phyloP scores from a whole-genome alignment of 371 early-diverging fungal species.

The Dipsacomyces acuminosporus region DNA sequence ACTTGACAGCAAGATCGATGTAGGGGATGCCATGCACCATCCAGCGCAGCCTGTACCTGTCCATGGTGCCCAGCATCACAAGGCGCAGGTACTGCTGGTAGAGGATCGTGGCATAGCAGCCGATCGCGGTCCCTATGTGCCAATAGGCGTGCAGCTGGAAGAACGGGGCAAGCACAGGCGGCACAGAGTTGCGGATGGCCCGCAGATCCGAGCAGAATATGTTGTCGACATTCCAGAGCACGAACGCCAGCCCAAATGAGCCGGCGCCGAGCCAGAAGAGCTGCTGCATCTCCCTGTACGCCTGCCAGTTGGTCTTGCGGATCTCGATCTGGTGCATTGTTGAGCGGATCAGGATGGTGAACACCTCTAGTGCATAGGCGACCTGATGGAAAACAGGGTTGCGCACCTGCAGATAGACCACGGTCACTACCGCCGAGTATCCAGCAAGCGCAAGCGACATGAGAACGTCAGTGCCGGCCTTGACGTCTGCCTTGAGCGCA shows the following conservation, averaged over 20 bases:
- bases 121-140: slow-evolving; percentile 66
- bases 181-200: slow-evolving; percentile 49
- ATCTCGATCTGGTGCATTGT: slow-evolving; percentile 46
- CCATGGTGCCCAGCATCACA: slow-evolving; percentile 40
- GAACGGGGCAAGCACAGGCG: slow-evolving; percentile 53
- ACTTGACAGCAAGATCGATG: slow-evolving; percentile 19
- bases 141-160: slow-evolving; percentile 80
- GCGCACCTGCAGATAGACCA: slow-evolving; percentile 59
- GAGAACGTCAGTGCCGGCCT: slow-evolving; percentile 36
- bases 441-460: slow-evolving; percentile 49
- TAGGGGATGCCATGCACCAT: slow-evolving; percentile 35
- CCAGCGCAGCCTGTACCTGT: slow-evolving; percentile 25
- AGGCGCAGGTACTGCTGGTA: slow-evolving; percentile 53
- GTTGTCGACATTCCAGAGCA: slow-evolving; percentile 79
- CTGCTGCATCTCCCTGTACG: slow-evolving; percentile 39
- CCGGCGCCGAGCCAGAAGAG: slow-evolving; percentile 45
- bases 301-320: slow-evolving; percentile 41
- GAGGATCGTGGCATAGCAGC: slow-evolving; percentile 54
- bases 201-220: slow-evolving; percentile 58
- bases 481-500: slow-evolving; percentile 51
- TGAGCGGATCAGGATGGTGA: slow-evolving; percentile 51
- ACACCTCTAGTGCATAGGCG: slow-evolving; percentile 56
- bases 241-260: slow-evolving; percentile 58
- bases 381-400: slow-evolving; percentile 74
- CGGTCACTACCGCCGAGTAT: slow-evolving; percentile 58